Evolutionary conservation across 164 flowering plant genomes (phyloP).

Genomic region (Dillenia turbinata): DNA sequence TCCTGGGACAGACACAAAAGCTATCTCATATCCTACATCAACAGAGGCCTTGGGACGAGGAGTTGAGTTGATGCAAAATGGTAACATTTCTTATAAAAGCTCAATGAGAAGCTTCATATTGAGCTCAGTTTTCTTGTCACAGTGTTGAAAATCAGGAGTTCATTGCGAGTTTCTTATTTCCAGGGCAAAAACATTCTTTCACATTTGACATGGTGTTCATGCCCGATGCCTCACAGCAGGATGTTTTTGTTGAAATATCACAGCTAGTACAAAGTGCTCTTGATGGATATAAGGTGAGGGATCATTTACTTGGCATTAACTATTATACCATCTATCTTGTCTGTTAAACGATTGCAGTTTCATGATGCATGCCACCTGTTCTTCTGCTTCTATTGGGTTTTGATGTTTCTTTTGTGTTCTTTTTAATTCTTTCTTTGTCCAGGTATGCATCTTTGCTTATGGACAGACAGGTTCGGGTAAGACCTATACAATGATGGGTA

Average conservation of each 20-base stretch:
- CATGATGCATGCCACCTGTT: no score
- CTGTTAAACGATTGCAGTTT: no score
- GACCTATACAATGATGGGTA: slow-evolving; percentile 99
- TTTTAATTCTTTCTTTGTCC: slow-evolving; percentile 1
- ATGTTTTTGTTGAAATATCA: slow-evolving; percentile 92
- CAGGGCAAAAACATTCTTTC: slow-evolving; percentile 86
- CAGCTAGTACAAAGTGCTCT: slow-evolving; percentile 99
- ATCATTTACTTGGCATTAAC: no score
- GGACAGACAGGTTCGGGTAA: slow-evolving; percentile 99
- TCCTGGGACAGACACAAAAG: slow-evolving; percentile 39
- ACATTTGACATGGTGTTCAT: slow-evolving; percentile 87
- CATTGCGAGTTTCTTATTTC: neutral
- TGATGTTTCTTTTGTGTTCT: neutral
- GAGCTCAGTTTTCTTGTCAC: no score
- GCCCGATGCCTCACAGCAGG: slow-evolving; percentile 86
- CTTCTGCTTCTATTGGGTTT: neutral
- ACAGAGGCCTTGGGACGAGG: slow-evolving; percentile 71
- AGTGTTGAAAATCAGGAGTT: neutral
- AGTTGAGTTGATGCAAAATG: slow-evolving; percentile 75
- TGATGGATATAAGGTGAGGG: slow-evolving; percentile 94
- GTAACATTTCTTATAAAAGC: slow-evolving; percentile 22
- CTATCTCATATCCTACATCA: slow-evolving; percentile 67
- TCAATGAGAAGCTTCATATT: no score
- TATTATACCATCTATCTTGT: no score
- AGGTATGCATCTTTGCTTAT: slow-evolving; percentile 99